These are phyloP conservation scores for Triticum aestivum DNA, from an alignment of 176 grass and related monocot genomes.

Conservation along the genomic window DNA sequence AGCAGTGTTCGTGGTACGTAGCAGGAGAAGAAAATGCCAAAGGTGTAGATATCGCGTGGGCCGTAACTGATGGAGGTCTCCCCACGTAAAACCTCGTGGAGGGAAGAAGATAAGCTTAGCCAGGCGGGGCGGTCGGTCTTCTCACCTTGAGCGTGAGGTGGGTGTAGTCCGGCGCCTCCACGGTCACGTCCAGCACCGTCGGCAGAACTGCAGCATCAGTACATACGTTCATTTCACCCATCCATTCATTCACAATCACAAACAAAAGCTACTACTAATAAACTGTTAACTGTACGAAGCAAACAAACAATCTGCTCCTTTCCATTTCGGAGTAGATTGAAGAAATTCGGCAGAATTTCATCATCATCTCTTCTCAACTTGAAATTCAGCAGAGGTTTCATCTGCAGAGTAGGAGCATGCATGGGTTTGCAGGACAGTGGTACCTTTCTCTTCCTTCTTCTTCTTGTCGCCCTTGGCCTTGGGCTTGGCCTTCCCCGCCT, in stretches of 20 bases:
- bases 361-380: neutral
- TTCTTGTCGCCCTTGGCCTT: conserved; percentile 95
- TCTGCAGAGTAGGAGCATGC: neutral
- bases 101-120: neutral
- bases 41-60: neutral
- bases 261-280: neutral
- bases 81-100: neutral
- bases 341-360: neutral
- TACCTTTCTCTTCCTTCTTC: conserved; percentile 98
- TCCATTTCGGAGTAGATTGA: neutral
- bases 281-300: neutral
- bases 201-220: conserved; percentile 66
- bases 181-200: conserved; percentile 70
- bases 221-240: no score
- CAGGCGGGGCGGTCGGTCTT: neutral
- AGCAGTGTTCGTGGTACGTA: no score
- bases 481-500: conserved; percentile 78
- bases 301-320: neutral
- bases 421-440: neutral
- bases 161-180: conserved; percentile 83
- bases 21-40: neutral
- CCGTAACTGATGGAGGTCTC: neutral
- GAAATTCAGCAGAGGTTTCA: neutral
- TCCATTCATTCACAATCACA: neutral
- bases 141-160: conserved; percentile 88